Conservation (phyloP, 2,329 filamentous ascomycete genomes). For the Acarospora socialis region DNA sequence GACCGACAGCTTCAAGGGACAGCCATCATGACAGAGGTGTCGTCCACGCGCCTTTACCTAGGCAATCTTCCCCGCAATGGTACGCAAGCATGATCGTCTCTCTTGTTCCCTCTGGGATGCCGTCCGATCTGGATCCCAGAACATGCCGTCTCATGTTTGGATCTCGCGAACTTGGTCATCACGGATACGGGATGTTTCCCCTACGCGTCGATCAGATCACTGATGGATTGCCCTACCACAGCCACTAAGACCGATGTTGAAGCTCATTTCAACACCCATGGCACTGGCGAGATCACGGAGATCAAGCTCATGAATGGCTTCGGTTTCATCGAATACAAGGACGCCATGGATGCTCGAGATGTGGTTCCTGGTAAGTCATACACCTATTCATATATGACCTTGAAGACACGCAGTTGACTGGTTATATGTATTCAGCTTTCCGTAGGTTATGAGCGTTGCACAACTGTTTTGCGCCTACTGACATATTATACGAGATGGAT, state of each 20-base stretch:
- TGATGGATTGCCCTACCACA: slow-evolving; percentile 34
- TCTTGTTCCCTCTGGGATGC: slow-evolving; percentile 17
- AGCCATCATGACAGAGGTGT: slow-evolving; percentile 77
- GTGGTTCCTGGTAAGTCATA: slow-evolving; percentile 77
- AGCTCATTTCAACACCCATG: slow-evolving; percentile 87
- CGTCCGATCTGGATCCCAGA: slow-evolving; percentile 10
- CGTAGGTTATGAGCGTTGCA: slow-evolving; percentile 35
- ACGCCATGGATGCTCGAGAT: slow-evolving; percentile 94
- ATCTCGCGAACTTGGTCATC: slow-evolving; percentile 1
- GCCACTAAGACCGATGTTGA: slow-evolving; percentile 96
- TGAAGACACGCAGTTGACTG: slow-evolving; percentile 13
- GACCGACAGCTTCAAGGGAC: no score
- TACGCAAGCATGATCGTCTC: slow-evolving; percentile 36
- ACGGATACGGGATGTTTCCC: neutral
- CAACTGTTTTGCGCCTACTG: slow-evolving; percentile 13
- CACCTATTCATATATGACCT: slow-evolving; percentile 7
- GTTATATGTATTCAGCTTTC: slow-evolving; percentile 35
- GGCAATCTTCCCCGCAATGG: slow-evolving; percentile 94
- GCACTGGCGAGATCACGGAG: slow-evolving; percentile 93
- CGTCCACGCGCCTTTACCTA: slow-evolving; percentile 87
- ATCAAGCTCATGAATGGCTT: slow-evolving; percentile 99
- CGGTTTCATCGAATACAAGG: slow-evolving; percentile 98
- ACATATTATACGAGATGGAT: slow-evolving; percentile 58
- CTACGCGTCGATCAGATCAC: slow-evolving; percentile 2
- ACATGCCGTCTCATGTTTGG: slow-evolving; percentile 3